Conservation (phyloP, 768 basidiomycete species). For the Suillus luteus region DNA sequence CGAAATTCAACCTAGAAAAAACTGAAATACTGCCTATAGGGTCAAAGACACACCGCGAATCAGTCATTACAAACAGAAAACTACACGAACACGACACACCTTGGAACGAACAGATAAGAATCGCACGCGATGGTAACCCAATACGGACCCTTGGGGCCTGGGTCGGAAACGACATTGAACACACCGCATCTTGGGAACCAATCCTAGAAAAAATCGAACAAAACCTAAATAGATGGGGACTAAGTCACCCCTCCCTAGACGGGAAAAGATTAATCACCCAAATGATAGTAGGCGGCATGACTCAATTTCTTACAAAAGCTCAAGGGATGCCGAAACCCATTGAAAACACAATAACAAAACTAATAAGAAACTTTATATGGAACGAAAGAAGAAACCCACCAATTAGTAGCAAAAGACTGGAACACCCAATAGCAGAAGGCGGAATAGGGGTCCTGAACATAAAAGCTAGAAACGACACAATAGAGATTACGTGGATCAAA, state of each 20-base stretch:
- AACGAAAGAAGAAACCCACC: background rate
- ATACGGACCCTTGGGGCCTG: background rate
- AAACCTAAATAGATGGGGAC: constrained; percentile 12
- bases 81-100: background rate
- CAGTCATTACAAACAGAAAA: too few relatives aligned
- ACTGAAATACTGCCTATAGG: too few relatives aligned
- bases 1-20: too few relatives aligned
- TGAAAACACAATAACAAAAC: constrained; percentile 13
- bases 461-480: background rate
- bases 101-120: background rate
- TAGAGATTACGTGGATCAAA: constrained; percentile 1
- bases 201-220: constrained; percentile 11
- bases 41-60: too few relatives aligned
- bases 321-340: constrained; percentile 39
- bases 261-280: constrained; percentile 23
- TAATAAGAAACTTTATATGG: constrained; percentile 16
- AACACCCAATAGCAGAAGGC: constrained; percentile 10
- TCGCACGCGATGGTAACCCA: constrained; percentile 4
- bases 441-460: constrained; percentile 17
- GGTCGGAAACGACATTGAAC: background rate
- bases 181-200: constrained; percentile 3
- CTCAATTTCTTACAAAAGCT: constrained; percentile 37
- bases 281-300: constrained; percentile 33
- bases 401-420: constrained; percentile 2
- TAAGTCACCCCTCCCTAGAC: background rate